phyloP scores from a whole-genome alignment of 805 yeast genomes.

The Ogataea chonburiensis region DNA sequence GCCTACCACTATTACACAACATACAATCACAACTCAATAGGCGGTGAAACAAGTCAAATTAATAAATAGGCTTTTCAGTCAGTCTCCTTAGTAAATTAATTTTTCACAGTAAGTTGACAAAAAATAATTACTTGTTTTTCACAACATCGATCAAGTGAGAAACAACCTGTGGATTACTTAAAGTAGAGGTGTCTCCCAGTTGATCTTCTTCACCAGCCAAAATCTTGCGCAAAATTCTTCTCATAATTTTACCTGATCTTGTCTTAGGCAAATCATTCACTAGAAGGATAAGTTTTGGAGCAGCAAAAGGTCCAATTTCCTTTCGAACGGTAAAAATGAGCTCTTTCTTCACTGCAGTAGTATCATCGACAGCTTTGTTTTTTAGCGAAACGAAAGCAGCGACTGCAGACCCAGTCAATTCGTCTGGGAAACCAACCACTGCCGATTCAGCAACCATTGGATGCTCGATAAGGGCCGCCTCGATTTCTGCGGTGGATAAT shows the following conservation, averaged over 20 bases:
- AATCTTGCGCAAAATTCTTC: conserved; percentile 78
- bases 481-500: conserved; percentile 86
- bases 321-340: conserved; percentile 68
- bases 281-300: conserved; percentile 70
- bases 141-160: conserved; percentile 60
- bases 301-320: conserved; percentile 85
- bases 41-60: too few species aligned
- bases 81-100: too few species aligned
- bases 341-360: conserved; percentile 56
- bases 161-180: conserved; percentile 74
- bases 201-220: conserved; percentile 76
- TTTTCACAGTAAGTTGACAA: too few species aligned
- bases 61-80: too few species aligned
- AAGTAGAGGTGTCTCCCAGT: conserved; percentile 75
- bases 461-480: conserved; percentile 77
- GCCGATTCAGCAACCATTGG: conserved; percentile 72
- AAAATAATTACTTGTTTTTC: conserved; percentile 26
- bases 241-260: conserved; percentile 84
- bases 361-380: conserved; percentile 47
- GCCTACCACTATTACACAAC: too few species aligned
- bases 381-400: conserved; percentile 79
- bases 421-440: conserved; percentile 80
- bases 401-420: conserved; percentile 83
- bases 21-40: too few species aligned
- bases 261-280: conserved; percentile 83